Percentiles rank a stretch among this genome's conserved stretches.
phyloP scores from a whole-genome alignment of 768 basidiomycete genomes.

The Rhizopogon sp. region DNA sequence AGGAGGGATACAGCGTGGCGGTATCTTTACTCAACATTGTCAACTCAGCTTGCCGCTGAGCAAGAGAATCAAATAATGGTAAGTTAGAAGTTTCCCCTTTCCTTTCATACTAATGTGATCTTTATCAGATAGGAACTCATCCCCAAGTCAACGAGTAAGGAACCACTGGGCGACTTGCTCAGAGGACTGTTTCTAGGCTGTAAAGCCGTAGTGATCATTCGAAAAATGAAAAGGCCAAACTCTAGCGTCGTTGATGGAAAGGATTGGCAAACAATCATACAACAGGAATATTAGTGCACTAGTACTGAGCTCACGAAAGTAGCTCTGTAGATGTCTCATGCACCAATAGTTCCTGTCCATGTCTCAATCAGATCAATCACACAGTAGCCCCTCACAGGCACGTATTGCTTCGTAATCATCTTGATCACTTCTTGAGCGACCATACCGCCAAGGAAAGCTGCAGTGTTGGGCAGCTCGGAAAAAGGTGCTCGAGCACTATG shows the following conservation, averaged over 20 bases:
- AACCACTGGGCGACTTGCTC: not conserved
- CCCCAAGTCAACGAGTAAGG: constrained; percentile 14
- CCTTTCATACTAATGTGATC: not conserved
- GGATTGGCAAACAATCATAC: not conserved
- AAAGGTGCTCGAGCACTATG: constrained; percentile 71
- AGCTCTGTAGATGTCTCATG: constrained; percentile 4
- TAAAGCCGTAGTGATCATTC: constrained; percentile 6
- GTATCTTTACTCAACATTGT: not conserved
- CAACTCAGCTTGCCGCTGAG: not conserved
- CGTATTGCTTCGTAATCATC: constrained; percentile 92
- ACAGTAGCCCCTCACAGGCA: constrained; percentile 83
- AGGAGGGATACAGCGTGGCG: too few relatives aligned
- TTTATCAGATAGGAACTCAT: constrained; percentile 12
- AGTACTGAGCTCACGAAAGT: not conserved
- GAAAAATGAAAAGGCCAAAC: not conserved
- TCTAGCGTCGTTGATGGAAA: not conserved
- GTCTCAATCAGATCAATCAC: constrained; percentile 81
- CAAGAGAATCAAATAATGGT: too few relatives aligned
- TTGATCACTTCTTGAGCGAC: constrained; percentile 98
- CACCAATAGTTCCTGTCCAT: constrained; percentile 57
- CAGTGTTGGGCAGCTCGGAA: constrained; percentile 88
- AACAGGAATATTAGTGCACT: not conserved
- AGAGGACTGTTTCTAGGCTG: not conserved
- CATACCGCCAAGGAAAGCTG: constrained; percentile 89
- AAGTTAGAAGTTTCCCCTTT: not conserved